Base-by-base conservation (phyloP, 345 rosid genomes). In the Acer saccharum region DNA sequence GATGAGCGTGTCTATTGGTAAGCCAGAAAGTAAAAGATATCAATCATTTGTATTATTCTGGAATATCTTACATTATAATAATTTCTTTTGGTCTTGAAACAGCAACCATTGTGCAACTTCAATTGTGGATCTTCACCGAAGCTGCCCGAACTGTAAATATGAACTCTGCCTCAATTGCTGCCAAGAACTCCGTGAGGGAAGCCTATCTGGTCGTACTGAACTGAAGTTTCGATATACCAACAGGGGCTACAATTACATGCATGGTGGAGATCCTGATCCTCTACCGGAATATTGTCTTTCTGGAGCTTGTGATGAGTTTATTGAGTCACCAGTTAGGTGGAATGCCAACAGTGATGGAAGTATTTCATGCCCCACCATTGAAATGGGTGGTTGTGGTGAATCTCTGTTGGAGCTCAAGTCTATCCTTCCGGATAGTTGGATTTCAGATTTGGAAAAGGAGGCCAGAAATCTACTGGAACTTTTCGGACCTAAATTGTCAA, bases 91-190 rank as follows among this genome's bases (percentile, higher is more conserved):
- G 65, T 35, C 54, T 65, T 78, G 81, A 84, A 69, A 79, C 88
- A 95, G 99, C 84, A 84, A 95, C 78, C 86, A 92, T 71, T 95
- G 99, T 78, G 95, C 93, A 20, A 94, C 98, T 81, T 92, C 99
- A 14, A 95, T 93, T 68, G 79, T 86, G 44, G 97, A 95, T 87
- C 84, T 91, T 54, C 97, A 95, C 73, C 88, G 98, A 25, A 83
- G 97, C 84, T 96, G 97, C 73, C 84, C 88, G 60, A 89, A 85
- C 1, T 92, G 98, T 81, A 74, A 88, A 62, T 91, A 81, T 73
- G 99, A 96, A 71, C 87, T 94, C 60, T 94, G 99, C 81, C 87
- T 96, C 66, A 77, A 79, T 68, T 96, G 99, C 75, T 96, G 98
- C 79, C 82, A 80, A 84, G 99, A 96, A 73, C 84, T 94, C 74